Conservation (phyloP, 257 asterid genomes). For the Anisodus acutangulus region DNA sequence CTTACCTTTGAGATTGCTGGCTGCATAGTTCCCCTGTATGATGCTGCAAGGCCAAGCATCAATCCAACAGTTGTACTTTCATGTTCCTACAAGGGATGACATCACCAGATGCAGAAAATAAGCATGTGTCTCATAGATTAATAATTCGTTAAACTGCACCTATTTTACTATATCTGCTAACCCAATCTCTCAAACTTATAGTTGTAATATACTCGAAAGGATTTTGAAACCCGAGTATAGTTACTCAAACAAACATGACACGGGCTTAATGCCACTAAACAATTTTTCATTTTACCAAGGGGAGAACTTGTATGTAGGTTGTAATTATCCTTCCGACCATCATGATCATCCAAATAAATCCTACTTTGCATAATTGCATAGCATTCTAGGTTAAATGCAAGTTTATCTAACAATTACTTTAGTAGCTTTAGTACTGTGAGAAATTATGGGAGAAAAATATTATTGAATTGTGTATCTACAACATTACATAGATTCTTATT, state of each 20-base stretch:
- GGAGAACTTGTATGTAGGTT: not conserved
- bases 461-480: too few species aligned
- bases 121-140: constrained; percentile 9
- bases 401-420: not conserved
- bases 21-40: constrained; percentile 94
- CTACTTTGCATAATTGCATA: not conserved
- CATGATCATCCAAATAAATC: constrained; percentile 10
- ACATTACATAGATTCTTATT: too few species aligned
- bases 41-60: constrained; percentile 99
- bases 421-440: not conserved
- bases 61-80: constrained; percentile 94
- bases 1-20: constrained; percentile 95
- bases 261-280: not conserved
- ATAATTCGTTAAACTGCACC: not conserved
- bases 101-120: not conserved
- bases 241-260: constrained; percentile 21
- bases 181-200: not conserved
- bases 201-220: constrained; percentile 2
- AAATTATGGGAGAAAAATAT: too few species aligned
- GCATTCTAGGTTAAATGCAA: not conserved
- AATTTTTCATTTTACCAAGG: not conserved
- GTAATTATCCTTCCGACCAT: not conserved
- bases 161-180: constrained; percentile 8
- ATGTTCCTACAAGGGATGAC: constrained; percentile 65
- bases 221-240: constrained; percentile 7